Conservation (phyloP, 768 basidiomycete genomes). For the Agaricus subrufescens region DNA sequence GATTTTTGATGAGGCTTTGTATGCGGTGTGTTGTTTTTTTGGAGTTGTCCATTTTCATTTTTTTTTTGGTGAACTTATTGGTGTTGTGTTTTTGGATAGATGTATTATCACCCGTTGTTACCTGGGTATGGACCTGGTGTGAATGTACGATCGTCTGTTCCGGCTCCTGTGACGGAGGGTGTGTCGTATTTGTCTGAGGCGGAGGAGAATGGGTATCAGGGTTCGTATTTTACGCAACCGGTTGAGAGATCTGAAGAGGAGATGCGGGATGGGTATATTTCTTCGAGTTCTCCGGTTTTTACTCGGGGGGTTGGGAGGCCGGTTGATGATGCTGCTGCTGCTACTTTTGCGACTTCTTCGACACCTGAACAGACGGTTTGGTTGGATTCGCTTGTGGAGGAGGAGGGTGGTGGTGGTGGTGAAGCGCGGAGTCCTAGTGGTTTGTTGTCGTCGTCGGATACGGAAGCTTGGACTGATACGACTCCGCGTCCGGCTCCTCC, state of each 20-base stretch:
- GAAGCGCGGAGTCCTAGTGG: background rate
- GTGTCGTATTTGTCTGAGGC: constrained; percentile 74
- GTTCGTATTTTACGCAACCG: constrained; percentile 64
- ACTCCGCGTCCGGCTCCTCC: background rate
- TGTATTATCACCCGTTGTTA: constrained; percentile 87
- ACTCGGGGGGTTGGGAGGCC: constrained; percentile 20
- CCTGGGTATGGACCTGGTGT: constrained; percentile 87
- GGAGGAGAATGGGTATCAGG: constrained; percentile 88
- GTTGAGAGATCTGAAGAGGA: constrained; percentile 26
- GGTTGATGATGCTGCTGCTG: background rate
- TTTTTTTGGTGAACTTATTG: background rate
- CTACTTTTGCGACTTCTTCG: background rate
- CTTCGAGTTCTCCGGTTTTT: constrained; percentile 38
- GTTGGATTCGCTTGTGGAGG: background rate
- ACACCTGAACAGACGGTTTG: background rate
- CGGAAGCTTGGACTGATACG: constrained; percentile 1
- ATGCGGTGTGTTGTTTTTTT: constrained; percentile 59
- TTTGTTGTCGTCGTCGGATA: background rate
- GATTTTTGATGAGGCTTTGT: constrained; percentile 90
- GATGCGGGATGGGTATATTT: constrained; percentile 61
- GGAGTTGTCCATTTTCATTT: background rate
- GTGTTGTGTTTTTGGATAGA: constrained; percentile 35
- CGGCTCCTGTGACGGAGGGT: constrained; percentile 40
- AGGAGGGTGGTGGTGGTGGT: no score
- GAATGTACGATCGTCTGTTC: constrained; percentile 80